Evolutionary conservation across 192 early-diverging fungal genomes (phyloP).

Genomic region (Coemansia sp.): DNA sequence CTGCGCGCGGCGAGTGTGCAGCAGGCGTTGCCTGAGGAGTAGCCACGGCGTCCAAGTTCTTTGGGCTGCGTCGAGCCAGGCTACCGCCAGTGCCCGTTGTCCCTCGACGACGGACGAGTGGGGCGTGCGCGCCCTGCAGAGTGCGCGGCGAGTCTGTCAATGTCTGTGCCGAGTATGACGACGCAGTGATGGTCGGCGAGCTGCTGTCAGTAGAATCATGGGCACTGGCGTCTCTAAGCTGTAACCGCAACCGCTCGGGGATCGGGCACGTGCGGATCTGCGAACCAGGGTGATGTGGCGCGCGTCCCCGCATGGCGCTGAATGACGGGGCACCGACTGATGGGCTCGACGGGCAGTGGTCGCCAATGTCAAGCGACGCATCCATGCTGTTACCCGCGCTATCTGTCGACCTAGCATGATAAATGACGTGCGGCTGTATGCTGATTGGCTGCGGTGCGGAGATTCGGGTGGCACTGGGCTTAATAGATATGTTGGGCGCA

Average conservation of each 20-base stretch:
- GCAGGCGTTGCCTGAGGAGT: neutral
- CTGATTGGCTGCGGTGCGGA: conserved; percentile 12
- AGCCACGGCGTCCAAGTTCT: neutral
- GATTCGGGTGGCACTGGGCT: neutral
- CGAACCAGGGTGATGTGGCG: conserved; percentile 4
- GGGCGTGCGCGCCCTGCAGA: conserved; percentile 5
- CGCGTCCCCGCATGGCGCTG: neutral
- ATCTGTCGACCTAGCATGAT: neutral
- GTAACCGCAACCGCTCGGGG: conserved; percentile 35
- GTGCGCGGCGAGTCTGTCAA: conserved; percentile 19
- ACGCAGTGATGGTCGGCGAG: conserved; percentile 9
- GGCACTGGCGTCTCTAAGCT: conserved; percentile 11
- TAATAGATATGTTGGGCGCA: neutral
- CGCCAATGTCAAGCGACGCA: neutral
- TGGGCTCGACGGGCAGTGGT: neutral
- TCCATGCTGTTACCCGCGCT: neutral
- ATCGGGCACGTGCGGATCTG: conserved; percentile 51
- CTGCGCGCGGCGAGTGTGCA: conserved; percentile 6
- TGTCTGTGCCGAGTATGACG: conserved; percentile 19
- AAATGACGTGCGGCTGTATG: neutral
- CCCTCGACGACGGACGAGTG: conserved; percentile 19
- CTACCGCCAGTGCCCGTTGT: conserved; percentile 19
- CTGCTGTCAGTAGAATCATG: conserved; percentile 9
- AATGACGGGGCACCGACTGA: neutral
- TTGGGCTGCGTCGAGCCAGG: neutral